Base-by-base conservation (phyloP, 2,329 filamentous ascomycete species). In the Samsoniella hepiali region DNA sequence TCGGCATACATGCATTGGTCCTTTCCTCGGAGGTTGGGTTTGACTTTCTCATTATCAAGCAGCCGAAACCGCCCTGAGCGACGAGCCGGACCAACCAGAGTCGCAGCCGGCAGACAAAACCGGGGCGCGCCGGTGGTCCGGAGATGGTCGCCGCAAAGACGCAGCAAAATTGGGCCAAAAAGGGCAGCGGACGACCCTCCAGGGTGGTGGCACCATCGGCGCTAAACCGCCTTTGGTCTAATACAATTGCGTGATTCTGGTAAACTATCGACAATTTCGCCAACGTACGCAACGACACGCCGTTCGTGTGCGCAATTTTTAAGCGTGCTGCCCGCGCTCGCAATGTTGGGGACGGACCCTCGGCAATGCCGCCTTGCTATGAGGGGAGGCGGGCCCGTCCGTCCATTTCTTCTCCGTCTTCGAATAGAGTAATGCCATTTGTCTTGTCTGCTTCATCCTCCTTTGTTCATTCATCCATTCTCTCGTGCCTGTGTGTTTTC, bases 241-340 rank as follows among this genome's bases (percentile, higher is more conserved):
- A 70, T 50, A 55, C 67, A 73, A 77, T 77, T 77, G 75, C 75
- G 75, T 77, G 75, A 77, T 77, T 76, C 70, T 68, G 59, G 71
- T 67, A 65, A 70, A 67, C 63, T 70, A 75, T 76, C 74, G 71
- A 74, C 73, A 75, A 76, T 73, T 74, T 69, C 51, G 50, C 57
- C 27, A 38, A 1, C 15, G 5, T 40, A 53, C 62, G 66, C 27
- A 51, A 51, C 58, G 22, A 51, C 36, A 47, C 47, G 49, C 56
- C 66, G 55, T 63, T 63, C 65, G 68, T 64, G 65, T 67, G 67
- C 70, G 68, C 47, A 36, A 62, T 54, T 45, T 22, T 32, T 17
- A 8, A 22, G 17, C 15, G 34, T 42, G 8, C 11, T 40, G 53
- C 42, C 42, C n/a, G 68, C 65, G 66, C 67, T 67, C 64, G 36